Percentiles rank a stretch among this genome's conserved stretches.
Evolutionary conservation across 345 rosid species (phyloP).

Genomic region (Eucalyptus rudis): DNA sequence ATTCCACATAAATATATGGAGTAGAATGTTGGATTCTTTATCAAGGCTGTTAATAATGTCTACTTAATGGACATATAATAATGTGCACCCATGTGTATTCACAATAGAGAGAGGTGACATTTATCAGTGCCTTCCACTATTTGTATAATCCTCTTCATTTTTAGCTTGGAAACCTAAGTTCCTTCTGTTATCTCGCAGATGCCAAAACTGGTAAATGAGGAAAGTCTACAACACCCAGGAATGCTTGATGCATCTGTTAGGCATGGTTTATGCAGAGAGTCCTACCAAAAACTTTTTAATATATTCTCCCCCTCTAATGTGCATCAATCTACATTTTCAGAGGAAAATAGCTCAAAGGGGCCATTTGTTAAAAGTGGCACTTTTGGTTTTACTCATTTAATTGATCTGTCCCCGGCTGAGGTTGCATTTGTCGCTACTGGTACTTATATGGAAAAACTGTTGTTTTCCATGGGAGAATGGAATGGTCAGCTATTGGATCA

Average conservation of each 20-base stretch:
- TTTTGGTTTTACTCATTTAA: constrained; percentile 73
- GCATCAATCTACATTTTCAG: constrained; percentile 31
- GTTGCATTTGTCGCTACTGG: constrained; percentile 62
- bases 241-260: constrained; percentile 26
- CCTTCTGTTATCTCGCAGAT: constrained; percentile 33
- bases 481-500: constrained; percentile 59
- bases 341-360: constrained; percentile 15
- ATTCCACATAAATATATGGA: not conserved
- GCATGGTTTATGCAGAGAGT: constrained; percentile 52
- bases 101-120: not conserved
- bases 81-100: not conserved
- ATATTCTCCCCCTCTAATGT: constrained; percentile 66
- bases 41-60: not conserved
- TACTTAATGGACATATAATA: not conserved
- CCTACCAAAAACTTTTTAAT: constrained; percentile 56
- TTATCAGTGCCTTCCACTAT: not conserved
- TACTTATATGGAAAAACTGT: constrained; percentile 61
- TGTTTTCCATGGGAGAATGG: constrained; percentile 66
- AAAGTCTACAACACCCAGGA: constrained; percentile 43
- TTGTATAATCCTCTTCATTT: not conserved
- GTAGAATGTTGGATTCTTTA: not conserved
- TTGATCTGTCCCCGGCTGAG: constrained; percentile 76
- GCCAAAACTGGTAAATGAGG: constrained; percentile 63
- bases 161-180: not conserved
- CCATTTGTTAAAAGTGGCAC: constrained; percentile 45